Conservation (phyloP, 805 yeast genomes). For the Saccharomycopsis vini region DNA sequence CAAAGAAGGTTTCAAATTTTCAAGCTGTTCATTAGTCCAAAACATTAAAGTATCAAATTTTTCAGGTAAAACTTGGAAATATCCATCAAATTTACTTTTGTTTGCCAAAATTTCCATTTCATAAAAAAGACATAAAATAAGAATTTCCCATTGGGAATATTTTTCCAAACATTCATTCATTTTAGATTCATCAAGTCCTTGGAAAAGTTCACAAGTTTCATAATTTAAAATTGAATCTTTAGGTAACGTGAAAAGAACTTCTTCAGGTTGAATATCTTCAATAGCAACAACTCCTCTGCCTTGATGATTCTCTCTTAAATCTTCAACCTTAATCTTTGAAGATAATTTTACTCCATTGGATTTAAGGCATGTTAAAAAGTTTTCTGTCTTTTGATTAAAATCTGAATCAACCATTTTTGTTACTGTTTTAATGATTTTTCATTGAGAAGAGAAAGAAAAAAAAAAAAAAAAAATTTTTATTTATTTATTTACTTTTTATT, state of each 20-base stretch:
- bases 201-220: conserved; percentile 42
- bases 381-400: conserved; percentile 26
- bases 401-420: too few species aligned
- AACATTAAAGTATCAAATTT: conserved; percentile 39
- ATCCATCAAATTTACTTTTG: conserved; percentile 55
- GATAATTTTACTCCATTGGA: conserved; percentile 39
- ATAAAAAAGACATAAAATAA: conserved; percentile 59
- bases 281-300: conserved; percentile 74
- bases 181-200: conserved; percentile 23
- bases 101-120: conserved; percentile 41
- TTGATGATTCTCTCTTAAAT: conserved; percentile 47
- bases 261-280: conserved; percentile 52
- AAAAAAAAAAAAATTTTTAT: too few species aligned
- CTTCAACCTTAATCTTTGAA: conserved; percentile 49
- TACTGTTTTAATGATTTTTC: too few species aligned
- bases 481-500: too few species aligned
- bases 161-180: conserved; percentile 26
- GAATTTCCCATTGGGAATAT: conserved; percentile 67
- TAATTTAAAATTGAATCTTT: conserved; percentile 46
- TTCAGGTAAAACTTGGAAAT: conserved; percentile 63
- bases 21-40: conserved; percentile 61
- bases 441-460: too few species aligned
- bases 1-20: conserved; percentile 55
- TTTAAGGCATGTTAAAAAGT: conserved; percentile 39
- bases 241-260: conserved; percentile 63